Evolutionary conservation across 768 basidiomycete species (phyloP).

Genomic region (Lactarius psammicola): DNA sequence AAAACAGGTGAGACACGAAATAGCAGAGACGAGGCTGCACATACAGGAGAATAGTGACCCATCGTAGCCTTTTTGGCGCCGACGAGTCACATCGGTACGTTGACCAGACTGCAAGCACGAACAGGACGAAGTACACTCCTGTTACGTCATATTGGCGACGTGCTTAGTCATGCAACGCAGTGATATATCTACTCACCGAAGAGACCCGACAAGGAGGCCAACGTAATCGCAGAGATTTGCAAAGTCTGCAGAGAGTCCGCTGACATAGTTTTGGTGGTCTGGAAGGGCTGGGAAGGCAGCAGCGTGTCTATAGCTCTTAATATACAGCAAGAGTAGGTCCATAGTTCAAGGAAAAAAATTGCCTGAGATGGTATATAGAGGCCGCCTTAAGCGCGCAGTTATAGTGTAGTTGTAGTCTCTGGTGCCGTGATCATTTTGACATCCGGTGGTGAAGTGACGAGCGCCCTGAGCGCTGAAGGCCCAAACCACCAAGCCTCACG

Average conservation of each 20-base stretch:
- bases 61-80: constrained; percentile 24
- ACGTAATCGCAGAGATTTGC: constrained; percentile 23
- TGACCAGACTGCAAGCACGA: constrained; percentile 31
- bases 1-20: constrained; percentile 30
- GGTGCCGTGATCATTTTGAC: background rate
- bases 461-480: background rate
- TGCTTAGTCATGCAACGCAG: background rate
- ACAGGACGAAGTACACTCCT: constrained; percentile 31
- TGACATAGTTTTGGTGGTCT: constrained; percentile 2
- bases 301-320: constrained; percentile 1
- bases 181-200: constrained; percentile 22
- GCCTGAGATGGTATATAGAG: background rate
- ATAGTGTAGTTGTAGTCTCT: background rate
- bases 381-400: background rate
- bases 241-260: constrained; percentile 21
- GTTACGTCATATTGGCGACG: background rate
- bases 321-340: background rate
- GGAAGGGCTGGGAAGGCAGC: background rate
- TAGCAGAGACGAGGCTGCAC: constrained; percentile 1
- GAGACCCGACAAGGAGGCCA: constrained; percentile 27
- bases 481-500: background rate
- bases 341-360: background rate
- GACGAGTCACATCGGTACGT: constrained; percentile 15
- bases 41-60: constrained; percentile 30
- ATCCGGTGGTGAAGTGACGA: background rate